phyloP scores from a whole-genome alignment of 2,329 filamentous ascomycete species.

The Fragosphaeria purpurea region DNA sequence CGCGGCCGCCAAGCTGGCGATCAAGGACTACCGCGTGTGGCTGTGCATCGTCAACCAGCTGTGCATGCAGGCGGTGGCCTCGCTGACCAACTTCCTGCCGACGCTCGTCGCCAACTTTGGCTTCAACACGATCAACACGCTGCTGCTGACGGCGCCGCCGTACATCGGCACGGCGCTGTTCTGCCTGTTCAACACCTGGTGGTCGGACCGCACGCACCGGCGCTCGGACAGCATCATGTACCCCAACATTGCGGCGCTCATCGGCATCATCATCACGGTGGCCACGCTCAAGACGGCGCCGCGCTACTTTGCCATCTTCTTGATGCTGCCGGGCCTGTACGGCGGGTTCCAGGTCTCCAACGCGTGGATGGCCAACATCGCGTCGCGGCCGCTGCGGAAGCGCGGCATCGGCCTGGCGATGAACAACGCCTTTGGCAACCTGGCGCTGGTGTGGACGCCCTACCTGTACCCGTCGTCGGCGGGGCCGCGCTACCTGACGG shows the following conservation, averaged over 20 bases:
- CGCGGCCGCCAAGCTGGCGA: conserved; percentile 44
- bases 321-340: conserved; percentile 11
- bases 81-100: conserved; percentile 23
- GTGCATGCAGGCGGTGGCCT: conserved; percentile 20
- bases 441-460: conserved; percentile 18
- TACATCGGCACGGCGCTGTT: conserved; percentile 20
- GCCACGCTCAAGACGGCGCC: background rate
- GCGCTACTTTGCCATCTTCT: background rate
- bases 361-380: conserved; percentile 21
- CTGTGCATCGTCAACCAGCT: conserved; percentile 26
- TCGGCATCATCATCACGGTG: background rate
- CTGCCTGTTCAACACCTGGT: conserved; percentile 20
- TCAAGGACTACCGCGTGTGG: conserved; percentile 53
- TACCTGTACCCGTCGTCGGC: conserved; percentile 16
- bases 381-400: conserved; percentile 17
- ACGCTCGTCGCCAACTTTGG: conserved; percentile 21
- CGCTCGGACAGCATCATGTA: conserved; percentile 16
- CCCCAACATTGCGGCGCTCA: background rate
- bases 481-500: conserved; percentile 16
- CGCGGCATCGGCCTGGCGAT: conserved; percentile 17
- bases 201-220: conserved; percentile 18
- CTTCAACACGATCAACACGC: conserved; percentile 17
- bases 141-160: conserved; percentile 20
- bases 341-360: conserved; percentile 18
- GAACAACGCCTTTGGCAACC: conserved; percentile 19